phyloP scores from a whole-genome alignment of 2,329 filamentous ascomycete genomes.

The Fusarium foetens region DNA sequence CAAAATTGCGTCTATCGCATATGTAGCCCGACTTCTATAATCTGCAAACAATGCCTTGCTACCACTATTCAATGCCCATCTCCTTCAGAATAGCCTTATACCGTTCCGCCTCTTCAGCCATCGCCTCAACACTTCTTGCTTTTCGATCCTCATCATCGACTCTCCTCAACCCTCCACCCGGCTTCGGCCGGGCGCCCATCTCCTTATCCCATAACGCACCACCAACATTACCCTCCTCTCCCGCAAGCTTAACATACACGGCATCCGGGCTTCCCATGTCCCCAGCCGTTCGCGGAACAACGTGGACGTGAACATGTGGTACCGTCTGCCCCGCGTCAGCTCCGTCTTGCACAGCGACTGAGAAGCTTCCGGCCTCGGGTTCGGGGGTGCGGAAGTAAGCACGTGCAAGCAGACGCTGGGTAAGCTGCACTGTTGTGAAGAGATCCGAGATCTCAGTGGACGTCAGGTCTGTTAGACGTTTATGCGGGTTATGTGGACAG shows the following conservation, averaged over 20 bases:
- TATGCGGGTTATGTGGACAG: slow-evolving; percentile 76
- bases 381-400: slow-evolving; percentile 65
- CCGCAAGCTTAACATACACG: slow-evolving; percentile 85
- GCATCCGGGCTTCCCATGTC: slow-evolving; percentile 68
- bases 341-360: slow-evolving; percentile 95
- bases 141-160: slow-evolving; percentile 77
- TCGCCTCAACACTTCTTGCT: slow-evolving; percentile 76
- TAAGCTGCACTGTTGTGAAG: slow-evolving; percentile 85
- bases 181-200: slow-evolving; percentile 55
- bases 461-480: slow-evolving; percentile 79
- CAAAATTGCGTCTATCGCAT: not conserved
- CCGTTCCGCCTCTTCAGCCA: slow-evolving; percentile 79
- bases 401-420: slow-evolving; percentile 77
- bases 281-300: slow-evolving; percentile 77
- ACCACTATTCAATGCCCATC: slow-evolving; percentile 49
- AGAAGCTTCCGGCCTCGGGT: slow-evolving; percentile 77
- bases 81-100: slow-evolving; percentile 64
- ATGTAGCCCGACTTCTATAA: not conserved
- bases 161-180: slow-evolving; percentile 69
- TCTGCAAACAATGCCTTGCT: not conserved
- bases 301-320: slow-evolving; percentile 90
- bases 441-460: slow-evolving; percentile 79
- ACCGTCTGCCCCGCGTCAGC: slow-evolving; percentile 92
- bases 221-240: slow-evolving; percentile 85
- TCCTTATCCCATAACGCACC: slow-evolving; percentile 70